A percentile compares a stretch with the other conserved stretches of the same genome.
phyloP scores from a whole-genome alignment of 2,329 filamentous ascomycete genomes.

The Chalaropsis thielavioides region DNA sequence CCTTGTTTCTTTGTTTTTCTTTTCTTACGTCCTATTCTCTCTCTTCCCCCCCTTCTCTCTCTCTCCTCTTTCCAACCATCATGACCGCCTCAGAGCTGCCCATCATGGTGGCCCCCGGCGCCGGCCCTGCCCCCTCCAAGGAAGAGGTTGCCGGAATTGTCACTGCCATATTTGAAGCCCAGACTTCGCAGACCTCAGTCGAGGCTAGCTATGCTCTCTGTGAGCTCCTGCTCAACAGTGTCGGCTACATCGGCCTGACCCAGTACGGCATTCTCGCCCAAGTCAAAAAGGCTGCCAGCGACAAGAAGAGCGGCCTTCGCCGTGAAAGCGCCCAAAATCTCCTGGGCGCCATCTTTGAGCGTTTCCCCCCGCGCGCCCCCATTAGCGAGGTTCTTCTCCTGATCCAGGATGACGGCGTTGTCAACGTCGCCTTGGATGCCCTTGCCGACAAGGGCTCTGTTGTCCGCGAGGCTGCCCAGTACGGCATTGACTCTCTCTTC shows the following conservation, averaged over 20 bases:
- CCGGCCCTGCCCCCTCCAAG: conserved; percentile 44
- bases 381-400: conserved; percentile 70
- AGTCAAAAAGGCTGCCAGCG: conserved; percentile 58
- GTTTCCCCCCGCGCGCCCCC: conserved; percentile 62
- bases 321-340: conserved; percentile 92
- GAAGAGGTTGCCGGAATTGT: conserved; percentile 53
- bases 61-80: neutral
- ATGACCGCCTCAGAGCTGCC: conserved; percentile 18
- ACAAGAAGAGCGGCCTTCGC: conserved; percentile 82
- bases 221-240: conserved; percentile 40
- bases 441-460: conserved; percentile 80
- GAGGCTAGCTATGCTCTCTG: conserved; percentile 48
- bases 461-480: conserved; percentile 83
- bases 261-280: conserved; percentile 41
- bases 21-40: neutral
- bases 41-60: neutral
- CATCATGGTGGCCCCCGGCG: conserved; percentile 34
- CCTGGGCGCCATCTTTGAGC: conserved; percentile 83
- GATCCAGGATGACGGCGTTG: conserved; percentile 60
- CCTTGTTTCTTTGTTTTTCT: neutral
- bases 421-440: conserved; percentile 63
- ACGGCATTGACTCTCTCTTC: conserved; percentile 83
- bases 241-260: conserved; percentile 39
- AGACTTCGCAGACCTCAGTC: conserved; percentile 54
- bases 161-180: conserved; percentile 52